Conservation (phyloP, 2,329 filamentous ascomycete species). For the Plenodomus biglobosus region DNA sequence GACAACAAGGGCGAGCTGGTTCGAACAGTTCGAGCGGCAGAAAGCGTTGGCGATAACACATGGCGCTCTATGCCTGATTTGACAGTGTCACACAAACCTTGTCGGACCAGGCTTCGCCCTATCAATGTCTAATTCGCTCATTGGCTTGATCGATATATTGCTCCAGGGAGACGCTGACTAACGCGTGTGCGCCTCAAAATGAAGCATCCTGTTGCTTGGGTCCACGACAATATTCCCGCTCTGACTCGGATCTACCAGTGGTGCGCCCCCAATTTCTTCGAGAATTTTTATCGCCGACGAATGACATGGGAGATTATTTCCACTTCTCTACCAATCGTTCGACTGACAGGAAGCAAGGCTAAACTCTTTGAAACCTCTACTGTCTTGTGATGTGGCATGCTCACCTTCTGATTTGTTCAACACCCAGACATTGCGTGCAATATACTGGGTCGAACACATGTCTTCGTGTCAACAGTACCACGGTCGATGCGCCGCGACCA, state of each 20-base stretch:
- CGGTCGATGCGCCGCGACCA: background rate
- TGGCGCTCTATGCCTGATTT: conserved; percentile 27
- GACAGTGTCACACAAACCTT: conserved; percentile 13
- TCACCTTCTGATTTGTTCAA: background rate
- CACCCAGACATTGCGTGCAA: conserved; percentile 13
- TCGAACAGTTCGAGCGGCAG: conserved; percentile 29
- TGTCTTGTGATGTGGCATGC: conserved; percentile 25
- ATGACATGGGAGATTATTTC: conserved; percentile 38
- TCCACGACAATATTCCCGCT: conserved; percentile 15
- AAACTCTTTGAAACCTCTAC: conserved; percentile 15
- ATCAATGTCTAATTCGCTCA: conserved; percentile 13
- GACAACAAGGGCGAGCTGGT: conserved; percentile 28
- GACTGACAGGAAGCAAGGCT: conserved; percentile 12
- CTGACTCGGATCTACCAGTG: conserved; percentile 25
- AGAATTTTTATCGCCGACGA: conserved; percentile 34
- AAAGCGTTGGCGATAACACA: conserved; percentile 37
- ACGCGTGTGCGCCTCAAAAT: conserved; percentile 17
- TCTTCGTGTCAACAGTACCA: background rate
- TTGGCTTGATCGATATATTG: conserved; percentile 34
- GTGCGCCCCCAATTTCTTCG: conserved; percentile 37
- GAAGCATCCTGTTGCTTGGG: conserved; percentile 4
- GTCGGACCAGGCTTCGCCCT: conserved; percentile 19
- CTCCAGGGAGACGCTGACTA: conserved; percentile 34
- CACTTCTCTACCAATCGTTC: conserved; percentile 33
- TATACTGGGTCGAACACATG: conserved; percentile 7